These are phyloP conservation scores for Steccherinum ochraceum DNA, from an alignment of 768 basidiomycete genomes.

Conservation along the genomic window DNA sequence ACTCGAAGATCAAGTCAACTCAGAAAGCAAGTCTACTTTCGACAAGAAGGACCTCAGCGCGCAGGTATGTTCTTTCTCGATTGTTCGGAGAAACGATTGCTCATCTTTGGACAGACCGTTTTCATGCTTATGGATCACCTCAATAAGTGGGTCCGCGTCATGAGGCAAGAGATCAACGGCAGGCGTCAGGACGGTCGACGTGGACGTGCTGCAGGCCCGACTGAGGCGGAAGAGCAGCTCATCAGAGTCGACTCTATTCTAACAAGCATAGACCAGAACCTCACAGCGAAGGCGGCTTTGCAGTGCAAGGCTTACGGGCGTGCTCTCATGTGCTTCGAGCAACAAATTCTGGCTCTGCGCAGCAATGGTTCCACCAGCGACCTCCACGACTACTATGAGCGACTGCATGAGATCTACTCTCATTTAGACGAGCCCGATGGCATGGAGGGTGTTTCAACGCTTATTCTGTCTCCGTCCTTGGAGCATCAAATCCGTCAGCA, in stretches of 20 bases:
- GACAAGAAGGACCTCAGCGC: slow-evolving; percentile 90
- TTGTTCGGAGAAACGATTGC: background rate
- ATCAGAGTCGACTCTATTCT: slow-evolving; percentile 73
- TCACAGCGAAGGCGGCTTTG: slow-evolving; percentile 91
- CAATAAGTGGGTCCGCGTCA: slow-evolving; percentile 78
- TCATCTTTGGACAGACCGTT: slow-evolving; percentile 51
- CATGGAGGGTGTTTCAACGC: slow-evolving; percentile 94
- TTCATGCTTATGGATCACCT: slow-evolving; percentile 95
- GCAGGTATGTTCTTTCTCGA: slow-evolving; percentile 52
- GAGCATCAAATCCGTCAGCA: slow-evolving; percentile 98
- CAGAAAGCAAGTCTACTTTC: slow-evolving; percentile 45
- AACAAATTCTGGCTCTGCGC: slow-evolving; percentile 56
- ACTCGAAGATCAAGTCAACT: slow-evolving; percentile 78
- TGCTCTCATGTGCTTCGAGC: slow-evolving; percentile 92
- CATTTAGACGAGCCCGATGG: slow-evolving; percentile 97
- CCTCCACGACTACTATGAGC: slow-evolving; percentile 74
- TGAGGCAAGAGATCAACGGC: slow-evolving; percentile 55
- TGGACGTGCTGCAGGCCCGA: background rate
- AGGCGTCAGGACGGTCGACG: slow-evolving; percentile 4
- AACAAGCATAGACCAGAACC: slow-evolving; percentile 74
- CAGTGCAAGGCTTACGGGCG: slow-evolving; percentile 93
- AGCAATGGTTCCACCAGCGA: slow-evolving; percentile 33
- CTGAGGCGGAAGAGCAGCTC: slow-evolving; percentile 58
- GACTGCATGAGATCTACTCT: slow-evolving; percentile 92
- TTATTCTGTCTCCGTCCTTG: slow-evolving; percentile 82